These are phyloP conservation scores for Cardamine chenopodiifolia DNA, from an alignment of 345 rosid genomes.

Conservation along the genomic window DNA sequence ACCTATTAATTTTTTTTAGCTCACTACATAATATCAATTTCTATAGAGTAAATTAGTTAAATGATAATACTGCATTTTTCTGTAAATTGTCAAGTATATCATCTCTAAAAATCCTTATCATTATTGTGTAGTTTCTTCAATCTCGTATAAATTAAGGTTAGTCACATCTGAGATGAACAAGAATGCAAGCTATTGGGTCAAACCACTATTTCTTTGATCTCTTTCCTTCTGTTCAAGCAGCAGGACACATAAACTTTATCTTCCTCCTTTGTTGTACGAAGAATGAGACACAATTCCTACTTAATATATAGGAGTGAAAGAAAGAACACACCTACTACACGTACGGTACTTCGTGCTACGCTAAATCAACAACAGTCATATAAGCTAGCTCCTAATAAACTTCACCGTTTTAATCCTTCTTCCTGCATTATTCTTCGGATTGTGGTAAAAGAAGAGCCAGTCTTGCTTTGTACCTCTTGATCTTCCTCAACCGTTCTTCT, in stretches of 20 bases:
- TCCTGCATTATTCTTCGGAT: slow-evolving; percentile 57
- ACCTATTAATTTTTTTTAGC: no score
- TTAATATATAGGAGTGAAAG: neutral
- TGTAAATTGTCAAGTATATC: no score
- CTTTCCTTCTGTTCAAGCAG: neutral
- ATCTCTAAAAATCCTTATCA: neutral
- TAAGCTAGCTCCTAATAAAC: slow-evolving; percentile 29
- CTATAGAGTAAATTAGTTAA: neutral
- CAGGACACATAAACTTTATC: neutral
- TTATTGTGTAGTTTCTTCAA: neutral
- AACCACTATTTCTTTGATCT: neutral
- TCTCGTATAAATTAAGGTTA: neutral
- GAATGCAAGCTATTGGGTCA: neutral
- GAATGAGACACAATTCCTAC: neutral
- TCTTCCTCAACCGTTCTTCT: slow-evolving; percentile 69
- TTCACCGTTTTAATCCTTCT: slow-evolving; percentile 31
- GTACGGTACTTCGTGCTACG: neutral
- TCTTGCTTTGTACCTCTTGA: slow-evolving; percentile 80
- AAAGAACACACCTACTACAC: neutral
- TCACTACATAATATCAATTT: no score
- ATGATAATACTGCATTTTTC: neutral
- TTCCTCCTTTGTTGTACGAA: neutral
- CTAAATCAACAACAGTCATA: slow-evolving; percentile 29
- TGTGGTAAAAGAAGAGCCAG: slow-evolving; percentile 82
- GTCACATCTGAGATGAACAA: neutral